Evolutionary conservation across 2,329 filamentous ascomycete species (phyloP).

Genomic region (Orbilia oligospora): DNA sequence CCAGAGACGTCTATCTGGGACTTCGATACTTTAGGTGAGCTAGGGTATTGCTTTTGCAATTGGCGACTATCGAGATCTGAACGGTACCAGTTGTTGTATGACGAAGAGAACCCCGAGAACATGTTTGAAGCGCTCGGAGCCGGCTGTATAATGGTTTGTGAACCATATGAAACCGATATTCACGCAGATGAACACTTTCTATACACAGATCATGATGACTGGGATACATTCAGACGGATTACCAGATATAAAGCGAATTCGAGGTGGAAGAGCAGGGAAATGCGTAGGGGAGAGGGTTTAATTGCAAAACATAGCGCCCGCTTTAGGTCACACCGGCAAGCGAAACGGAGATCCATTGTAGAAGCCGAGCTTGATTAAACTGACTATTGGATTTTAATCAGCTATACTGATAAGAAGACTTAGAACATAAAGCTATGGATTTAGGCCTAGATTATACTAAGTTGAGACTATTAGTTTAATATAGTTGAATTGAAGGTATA

Average conservation of each 20-base stretch:
- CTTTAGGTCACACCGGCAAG: background rate
- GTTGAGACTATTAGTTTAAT: too few relatives aligned
- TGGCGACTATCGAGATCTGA: slow-evolving; percentile 2
- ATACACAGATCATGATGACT: background rate
- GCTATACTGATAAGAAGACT: too few relatives aligned
- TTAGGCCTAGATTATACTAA: too few relatives aligned
- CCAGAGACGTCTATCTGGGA: background rate
- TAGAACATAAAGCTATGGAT: too few relatives aligned
- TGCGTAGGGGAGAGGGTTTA: background rate
- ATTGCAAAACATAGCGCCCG: too few relatives aligned
- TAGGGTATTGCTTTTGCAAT: background rate
- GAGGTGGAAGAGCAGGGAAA: background rate
- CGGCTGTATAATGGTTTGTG: background rate
- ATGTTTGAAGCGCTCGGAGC: background rate
- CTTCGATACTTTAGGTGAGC: background rate
- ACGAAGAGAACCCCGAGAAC: background rate
- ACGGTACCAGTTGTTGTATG: background rate
- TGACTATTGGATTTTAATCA: too few relatives aligned
- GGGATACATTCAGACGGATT: background rate
- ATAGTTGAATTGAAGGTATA: too few relatives aligned
- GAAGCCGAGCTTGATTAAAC: background rate
- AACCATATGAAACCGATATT: background rate
- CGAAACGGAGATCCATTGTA: background rate
- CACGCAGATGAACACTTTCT: background rate
- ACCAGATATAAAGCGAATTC: background rate